Base-by-base conservation (phyloP, 164 flowering plant species). In the Magnolia kwangsiensis region DNA sequence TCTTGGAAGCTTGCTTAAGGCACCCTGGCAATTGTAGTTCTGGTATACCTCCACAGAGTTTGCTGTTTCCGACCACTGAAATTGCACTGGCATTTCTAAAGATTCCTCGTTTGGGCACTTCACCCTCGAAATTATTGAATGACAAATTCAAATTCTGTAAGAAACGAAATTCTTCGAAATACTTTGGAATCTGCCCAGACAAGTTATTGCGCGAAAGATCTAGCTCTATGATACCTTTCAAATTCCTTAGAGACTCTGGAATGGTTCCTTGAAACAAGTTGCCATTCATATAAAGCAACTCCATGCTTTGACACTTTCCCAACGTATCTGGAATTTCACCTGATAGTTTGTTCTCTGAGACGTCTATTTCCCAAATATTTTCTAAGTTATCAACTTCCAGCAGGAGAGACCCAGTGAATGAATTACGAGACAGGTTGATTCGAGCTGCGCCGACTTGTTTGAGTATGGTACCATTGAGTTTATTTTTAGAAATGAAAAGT, bases 171-270 rank as follows among this genome's bases (percentile, higher is more conserved):
- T 66, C 21, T 13, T 45, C 72, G 0, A 86, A 63, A 45, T 50
- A 78, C 13, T 72, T 71, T 10, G 89, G 87, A 58, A 87, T 76
- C 7, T 55, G n/a, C 16, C 89, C 87, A 0, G 86, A 75, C 10
- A 83, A 72, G 1, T 79, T 74, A 45, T 85, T 86, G 8, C 7
- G 71, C 1, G 83, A 81, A 50, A 81, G 72, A 50, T 81, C 79
- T 31, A 78, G 50, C 6, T 29, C 13, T 59, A 21, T 61, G 51
- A 82, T 13, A 64, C 73, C 75, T 63, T 55, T 68, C 20, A 82
- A 50, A 8, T 10, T 10, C 1, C 49, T 61, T 16, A 79, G 29
- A 14, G 76, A 45, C 6, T 6, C 2, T 37, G 86, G 87, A 71
- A 88, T 81, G 9, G 13, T 14, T 51, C 86, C 87, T 18, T 68